Conservation (phyloP, 306 rosid genomes). For the Prosopis cineraria region DNA sequence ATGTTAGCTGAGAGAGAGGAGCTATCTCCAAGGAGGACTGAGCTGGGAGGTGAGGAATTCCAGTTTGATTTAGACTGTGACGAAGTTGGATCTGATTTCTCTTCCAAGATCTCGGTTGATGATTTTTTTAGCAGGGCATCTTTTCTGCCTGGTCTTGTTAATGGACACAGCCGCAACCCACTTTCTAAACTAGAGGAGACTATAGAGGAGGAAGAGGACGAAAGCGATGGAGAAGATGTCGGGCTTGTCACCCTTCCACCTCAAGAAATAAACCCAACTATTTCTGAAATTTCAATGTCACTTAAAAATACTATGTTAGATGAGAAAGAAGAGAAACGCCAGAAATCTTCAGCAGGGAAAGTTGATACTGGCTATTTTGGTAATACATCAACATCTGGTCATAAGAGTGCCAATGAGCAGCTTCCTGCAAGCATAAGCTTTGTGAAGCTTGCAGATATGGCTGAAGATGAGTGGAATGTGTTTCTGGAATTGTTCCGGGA, state of each 20-base stretch:
- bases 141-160: slow-evolving; percentile 48
- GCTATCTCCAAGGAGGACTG: slow-evolving; percentile 57
- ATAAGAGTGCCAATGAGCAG: slow-evolving; percentile 90
- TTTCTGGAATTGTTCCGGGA: slow-evolving; percentile 81
- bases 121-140: slow-evolving; percentile 46
- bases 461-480: slow-evolving; percentile 73
- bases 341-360: slow-evolving; percentile 51
- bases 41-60: slow-evolving; percentile 55
- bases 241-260: slow-evolving; percentile 32
- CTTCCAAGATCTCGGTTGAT: slow-evolving; percentile 41
- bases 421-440: slow-evolving; percentile 85
- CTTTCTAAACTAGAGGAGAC: slow-evolving; percentile 86
- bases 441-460: slow-evolving; percentile 79
- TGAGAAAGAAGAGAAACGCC: slow-evolving; percentile 60
- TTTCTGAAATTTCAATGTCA: slow-evolving; percentile 63
- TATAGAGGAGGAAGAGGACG: slow-evolving; percentile 76
- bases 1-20: slow-evolving; percentile 68
- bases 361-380: slow-evolving; percentile 52
- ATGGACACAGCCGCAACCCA: slow-evolving; percentile 52
- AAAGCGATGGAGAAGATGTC: slow-evolving; percentile 53
- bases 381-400: slow-evolving; percentile 77
- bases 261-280: slow-evolving; percentile 42
- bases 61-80: slow-evolving; percentile 77
- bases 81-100: slow-evolving; percentile 47
- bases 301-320: slow-evolving; percentile 60